Conservation (phyloP, 768 basidiomycete species). For the Psilocybe cubensis region DNA sequence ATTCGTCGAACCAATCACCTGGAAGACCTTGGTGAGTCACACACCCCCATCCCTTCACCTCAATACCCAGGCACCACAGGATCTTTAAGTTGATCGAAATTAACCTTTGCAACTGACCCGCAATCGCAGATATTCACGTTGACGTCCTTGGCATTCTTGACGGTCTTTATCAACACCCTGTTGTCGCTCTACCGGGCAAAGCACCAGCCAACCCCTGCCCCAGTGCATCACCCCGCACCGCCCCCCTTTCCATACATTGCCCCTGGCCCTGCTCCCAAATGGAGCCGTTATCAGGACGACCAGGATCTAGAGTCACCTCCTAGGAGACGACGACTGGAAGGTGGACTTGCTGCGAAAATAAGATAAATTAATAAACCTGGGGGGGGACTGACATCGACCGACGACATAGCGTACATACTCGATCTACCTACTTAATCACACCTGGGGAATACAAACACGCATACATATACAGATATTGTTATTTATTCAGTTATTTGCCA, state of each 20-base stretch:
- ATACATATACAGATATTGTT: neutral
- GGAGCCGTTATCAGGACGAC: constrained; percentile 43
- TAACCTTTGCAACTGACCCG: neutral
- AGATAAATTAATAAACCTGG: constrained; percentile 40
- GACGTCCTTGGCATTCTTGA: constrained; percentile 76
- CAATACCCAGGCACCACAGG: constrained; percentile 5
- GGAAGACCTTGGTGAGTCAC: constrained; percentile 87
- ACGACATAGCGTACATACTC: neutral
- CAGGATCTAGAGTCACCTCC: constrained; percentile 49
- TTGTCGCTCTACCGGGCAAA: constrained; percentile 77
- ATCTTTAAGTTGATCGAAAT: constrained; percentile 15
- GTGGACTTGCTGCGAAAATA: constrained; percentile 57
- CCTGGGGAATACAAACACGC: neutral
- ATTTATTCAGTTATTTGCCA: neutral
- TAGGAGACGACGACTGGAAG: constrained; percentile 59
- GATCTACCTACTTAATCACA: neutral
- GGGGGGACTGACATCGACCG: too few relatives aligned
- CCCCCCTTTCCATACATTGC: constrained; percentile 53
- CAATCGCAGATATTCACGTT: constrained; percentile 78
- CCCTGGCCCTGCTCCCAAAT: constrained; percentile 50
- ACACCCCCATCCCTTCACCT: too few relatives aligned
- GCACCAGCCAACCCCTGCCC: constrained; percentile 47
- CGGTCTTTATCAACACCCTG: constrained; percentile 80
- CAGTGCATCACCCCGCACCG: constrained; percentile 36
- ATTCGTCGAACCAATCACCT: constrained; percentile 96